A percentile compares a stretch with the other conserved stretches of the same genome.
phyloP scores from a whole-genome alignment of 257 asterid genomes.

The Anisodus acutangulus region DNA sequence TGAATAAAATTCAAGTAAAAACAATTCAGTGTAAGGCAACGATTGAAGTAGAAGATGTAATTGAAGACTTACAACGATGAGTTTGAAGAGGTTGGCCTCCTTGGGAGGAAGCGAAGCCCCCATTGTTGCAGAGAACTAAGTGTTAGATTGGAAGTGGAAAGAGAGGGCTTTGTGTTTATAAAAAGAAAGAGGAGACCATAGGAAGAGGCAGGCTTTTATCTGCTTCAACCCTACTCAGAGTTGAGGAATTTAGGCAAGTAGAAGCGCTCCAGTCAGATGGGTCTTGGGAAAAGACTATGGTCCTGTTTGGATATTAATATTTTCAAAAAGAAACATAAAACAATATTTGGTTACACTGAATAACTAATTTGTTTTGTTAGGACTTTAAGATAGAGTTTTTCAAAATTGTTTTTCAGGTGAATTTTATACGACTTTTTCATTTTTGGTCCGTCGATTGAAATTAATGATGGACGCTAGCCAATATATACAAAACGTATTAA shows the following conservation, averaged over 20 bases:
- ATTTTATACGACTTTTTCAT: too few species aligned
- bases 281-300: too few species aligned
- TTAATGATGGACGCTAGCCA: too few species aligned
- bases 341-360: too few species aligned
- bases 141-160: constrained; percentile 3
- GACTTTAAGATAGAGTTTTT: too few species aligned
- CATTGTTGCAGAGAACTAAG: constrained; percentile 45
- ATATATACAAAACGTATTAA: too few species aligned
- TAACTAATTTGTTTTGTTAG: too few species aligned
- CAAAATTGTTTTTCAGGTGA: too few species aligned
- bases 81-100: constrained; percentile 96
- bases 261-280: background rate
- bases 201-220: background rate
- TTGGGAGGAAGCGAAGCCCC: constrained; percentile 94
- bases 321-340: too few species aligned
- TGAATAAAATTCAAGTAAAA: constrained; percentile 26
- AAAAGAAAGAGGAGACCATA: background rate
- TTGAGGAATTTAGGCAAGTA: background rate
- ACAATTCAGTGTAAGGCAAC: background rate
- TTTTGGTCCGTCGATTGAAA: too few species aligned
- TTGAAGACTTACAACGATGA: constrained; percentile 82
- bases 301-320: too few species aligned
- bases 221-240: constrained; percentile 11
- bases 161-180: background rate
- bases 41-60: constrained; percentile 11